Base-by-base conservation (phyloP, 2,329 filamentous ascomycete species). In the Gliomastix tumulicola region DNA sequence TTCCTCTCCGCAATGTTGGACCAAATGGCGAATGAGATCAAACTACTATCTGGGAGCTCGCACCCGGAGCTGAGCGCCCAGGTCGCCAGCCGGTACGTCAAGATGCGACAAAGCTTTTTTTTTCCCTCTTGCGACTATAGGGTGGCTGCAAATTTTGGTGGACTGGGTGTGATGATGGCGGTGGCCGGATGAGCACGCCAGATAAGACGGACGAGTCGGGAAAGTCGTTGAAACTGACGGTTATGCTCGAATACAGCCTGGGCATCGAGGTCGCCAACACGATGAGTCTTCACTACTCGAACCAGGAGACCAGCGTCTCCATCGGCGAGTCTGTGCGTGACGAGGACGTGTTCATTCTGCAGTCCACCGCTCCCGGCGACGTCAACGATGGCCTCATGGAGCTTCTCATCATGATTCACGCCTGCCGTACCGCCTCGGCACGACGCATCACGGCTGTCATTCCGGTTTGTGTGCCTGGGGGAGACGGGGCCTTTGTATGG, bases 351-450 rank as follows among this genome's bases (percentile, higher is more conserved):
- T 97, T 96, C 68, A 94, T 97, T 52, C 73, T 97, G 42, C 90
- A 97, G 65, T 95, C 90, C 18, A 95, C 92, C 33, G 83, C 86
- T 28, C 90, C 90, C 3, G 89, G 90, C 58, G 89, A 96, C 57
- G 94, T 97, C 68, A 98, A 98, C 65, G 90, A 97, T 60, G 88
- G 88, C 34, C 76, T 98, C 41, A 97, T 98, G 90, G 90, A 98
- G 65, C 77, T 97, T 25, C 76, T 97, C 48, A 96, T 97, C 65
- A 95, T 96, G 82, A 94, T 96, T 63, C 94, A 94, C 57, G 90
- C 90, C 45, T 96, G 90, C 72, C 66, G 68, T 30, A 74, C 69
- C 21, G 71, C 71, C 23, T 69, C 65, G 31, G 90, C 90, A 11
- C 81, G 89, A 46, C 85, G 90, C 46, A 95, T 97, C 65, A 96